Base-by-base conservation (phyloP, 2,329 filamentous ascomycete species). In the Paracoccidioides lutzii region DNA sequence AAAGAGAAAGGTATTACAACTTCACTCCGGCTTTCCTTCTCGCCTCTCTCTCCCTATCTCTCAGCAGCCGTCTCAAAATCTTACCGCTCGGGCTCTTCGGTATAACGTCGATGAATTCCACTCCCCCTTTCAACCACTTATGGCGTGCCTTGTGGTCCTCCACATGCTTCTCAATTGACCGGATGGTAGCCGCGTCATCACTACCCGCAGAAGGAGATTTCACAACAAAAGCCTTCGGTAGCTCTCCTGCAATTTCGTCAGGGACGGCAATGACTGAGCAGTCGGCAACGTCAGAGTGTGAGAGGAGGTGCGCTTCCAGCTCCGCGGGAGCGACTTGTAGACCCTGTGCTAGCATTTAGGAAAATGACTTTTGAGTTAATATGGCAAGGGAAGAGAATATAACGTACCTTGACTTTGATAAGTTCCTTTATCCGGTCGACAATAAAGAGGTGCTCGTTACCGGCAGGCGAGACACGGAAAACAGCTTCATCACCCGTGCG, bases 401-500 rank as follows among this genome's bases (percentile, higher is more conserved):
- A 58, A 65, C 68, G 22, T 72, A 84, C 83, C 76, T 88, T 88
- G 65, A 88, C 85, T 67, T 88, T 88, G 71, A 89, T 88, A 53
- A 88, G 74, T 65, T 89, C 82, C 73, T 87, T 87, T 64, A 87
- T 84, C 4, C 90, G 82, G 67, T 95, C 90, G 0, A 90, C 85
- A 57, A 96, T 85, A 66, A 89, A 85, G 51, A 95, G 68, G 65
- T 96, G 90, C 69, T 95, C 88, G 60, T 84, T 74, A 2, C 88
- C 88, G 2, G 76, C 74, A 0, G 81, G 77, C 6, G 81, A 75
- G 63, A 80, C 78, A 2, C 79, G 77, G 9, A 94, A 74, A 3
- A 91, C 75, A 0, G 85, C 88, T 67, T 94, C 88, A 63, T 96
- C 90, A 5, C 90, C 90, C 0, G 90, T 95, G 43, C 80, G 81